Evolutionary conservation across 163 green algal genomes (phyloP), one percentile per base, ranked within the genome.

Genomic region (Scenedesmus sp.): DNA sequence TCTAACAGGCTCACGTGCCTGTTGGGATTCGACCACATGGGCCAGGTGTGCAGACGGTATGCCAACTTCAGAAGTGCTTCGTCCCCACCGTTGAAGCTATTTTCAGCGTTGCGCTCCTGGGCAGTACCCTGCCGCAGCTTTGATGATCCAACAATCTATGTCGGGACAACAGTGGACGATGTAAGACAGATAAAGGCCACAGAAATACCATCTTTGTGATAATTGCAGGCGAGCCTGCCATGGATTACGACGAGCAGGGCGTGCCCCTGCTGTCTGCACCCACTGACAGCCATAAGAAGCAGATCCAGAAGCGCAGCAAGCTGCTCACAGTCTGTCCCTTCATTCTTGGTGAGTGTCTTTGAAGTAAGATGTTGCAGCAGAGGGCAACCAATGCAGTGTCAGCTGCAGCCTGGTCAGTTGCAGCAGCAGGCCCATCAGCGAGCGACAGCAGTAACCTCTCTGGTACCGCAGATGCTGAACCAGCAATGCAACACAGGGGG

Each of bases 321-420:
- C 92, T 98, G 33, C 87, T 97, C 0, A 96, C 95, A 43, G 97
- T 99, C 44, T 99, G 97, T 90, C 97, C 97, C 3, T 99, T 97
- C 93, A 98, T 99, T 81, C 91, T 98, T 4, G 96, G 95, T 96
- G 40, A 70, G 92, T 40, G 15, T 30, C 18, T n/a, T 24, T 73
- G 49, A 18, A 42, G 10, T 83, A 26, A 37, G 35, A 73, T 78
- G 30, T 85, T 85, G 61, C 35, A 44, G n/a, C 44, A 44, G 37
- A 42, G 81, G 26, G 30, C 65, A 5, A 18, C 30, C 65, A 40
- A 5, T 76, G 65, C 65, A 40, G 76, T 72, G 44, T 30, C 30
- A 33, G 78, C 24, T 46, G 43, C 10, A 76, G 76, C 65, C 65
- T 76, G 65, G 65, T 40, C 22, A 70, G 13, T 15, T 24, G 59